These are phyloP conservation scores for Globisporangium apiculatum DNA, from an alignment of 352 stramenopile species.

Conservation along the genomic window DNA sequence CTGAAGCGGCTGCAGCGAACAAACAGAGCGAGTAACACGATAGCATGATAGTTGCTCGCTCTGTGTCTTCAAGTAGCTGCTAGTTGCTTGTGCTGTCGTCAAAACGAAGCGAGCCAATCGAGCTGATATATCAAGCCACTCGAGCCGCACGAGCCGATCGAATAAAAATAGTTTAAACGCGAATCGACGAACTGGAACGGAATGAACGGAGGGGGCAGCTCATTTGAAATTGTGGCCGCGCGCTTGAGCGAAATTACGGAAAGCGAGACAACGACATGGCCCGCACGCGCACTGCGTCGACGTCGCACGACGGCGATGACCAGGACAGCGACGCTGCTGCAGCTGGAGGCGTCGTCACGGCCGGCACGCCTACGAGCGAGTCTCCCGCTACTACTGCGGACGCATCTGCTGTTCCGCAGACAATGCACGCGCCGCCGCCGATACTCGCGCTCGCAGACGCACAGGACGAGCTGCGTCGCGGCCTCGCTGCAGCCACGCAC, in stretches of 20 bases:
- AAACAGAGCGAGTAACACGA: too few species aligned
- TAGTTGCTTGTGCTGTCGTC: too few species aligned
- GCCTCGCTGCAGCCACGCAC: constrained; percentile 2
- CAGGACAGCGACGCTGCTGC: neutral
- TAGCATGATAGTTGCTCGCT: too few species aligned
- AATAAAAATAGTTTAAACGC: neutral
- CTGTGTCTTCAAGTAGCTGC: too few species aligned
- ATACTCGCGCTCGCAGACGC: neutral
- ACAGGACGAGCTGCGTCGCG: constrained; percentile 5
- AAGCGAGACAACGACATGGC: constrained; percentile 9
- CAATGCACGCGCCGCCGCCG: neutral
- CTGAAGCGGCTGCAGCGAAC: too few species aligned
- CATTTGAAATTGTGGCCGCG: constrained; percentile 12
- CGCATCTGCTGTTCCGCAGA: neutral
- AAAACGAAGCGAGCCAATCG: too few species aligned
- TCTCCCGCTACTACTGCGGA: neutral
- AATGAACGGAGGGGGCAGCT: too few species aligned
- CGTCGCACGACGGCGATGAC: constrained; percentile 3
- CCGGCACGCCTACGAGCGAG: neutral
- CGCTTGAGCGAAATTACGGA: constrained; percentile 9
- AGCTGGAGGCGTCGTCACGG: neutral
- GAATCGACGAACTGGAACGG: too few species aligned
- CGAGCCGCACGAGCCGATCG: neutral
- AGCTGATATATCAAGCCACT: too few species aligned
- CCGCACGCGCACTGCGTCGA: neutral